Base-by-base conservation (phyloP, 176 grass and related monocot genomes). In the Canna indica region DNA sequence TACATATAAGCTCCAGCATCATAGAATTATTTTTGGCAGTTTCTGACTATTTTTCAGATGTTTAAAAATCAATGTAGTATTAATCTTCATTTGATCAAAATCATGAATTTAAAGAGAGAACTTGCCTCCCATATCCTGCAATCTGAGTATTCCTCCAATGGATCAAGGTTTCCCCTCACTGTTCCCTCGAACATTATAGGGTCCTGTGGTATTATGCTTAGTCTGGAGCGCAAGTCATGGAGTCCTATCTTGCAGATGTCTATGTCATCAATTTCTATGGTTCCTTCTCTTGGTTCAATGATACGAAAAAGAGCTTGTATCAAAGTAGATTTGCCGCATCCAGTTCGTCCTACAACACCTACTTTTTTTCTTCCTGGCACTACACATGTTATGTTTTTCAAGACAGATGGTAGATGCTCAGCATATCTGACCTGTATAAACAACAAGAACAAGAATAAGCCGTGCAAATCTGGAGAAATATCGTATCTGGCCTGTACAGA, bases 141-240 rank as follows among this genome's bases (percentile, higher is more conserved):
- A 83, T 97, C 94, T 47, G 84, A 61, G 62, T 85, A 85, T 50
- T 92, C 89, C 13, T 97, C 87, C 60, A 92, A 59, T 48, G 89
- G 94, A 83, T 97, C 94, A 32, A 97, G 84, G 83, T 90, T 92
- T 79, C 77, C 86, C 90, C 94, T 80, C 28, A 97, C 68, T 70
- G 89, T 90, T 16, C 94, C 94, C 60, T 90, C 84, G 67, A 92
- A 92, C 86, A 97, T 83, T 28, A 84, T 92, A 58, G 94, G 94
- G 64, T 97, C 94, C 48, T 97, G 94, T 44, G 94, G 94, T 53
- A 97, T 97, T 52, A 92, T 97, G 77, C 94, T 87, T 75, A 97
- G 75, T 75, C 84, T 84, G 17, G 81, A 83, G 79, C 89, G 80
- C 83, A 97, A 78, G 75, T 97, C 94, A 79, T 97, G 86, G 58